phyloP scores from a whole-genome alignment of 768 basidiomycete species.

The Termitomyces eurrhizus region DNA sequence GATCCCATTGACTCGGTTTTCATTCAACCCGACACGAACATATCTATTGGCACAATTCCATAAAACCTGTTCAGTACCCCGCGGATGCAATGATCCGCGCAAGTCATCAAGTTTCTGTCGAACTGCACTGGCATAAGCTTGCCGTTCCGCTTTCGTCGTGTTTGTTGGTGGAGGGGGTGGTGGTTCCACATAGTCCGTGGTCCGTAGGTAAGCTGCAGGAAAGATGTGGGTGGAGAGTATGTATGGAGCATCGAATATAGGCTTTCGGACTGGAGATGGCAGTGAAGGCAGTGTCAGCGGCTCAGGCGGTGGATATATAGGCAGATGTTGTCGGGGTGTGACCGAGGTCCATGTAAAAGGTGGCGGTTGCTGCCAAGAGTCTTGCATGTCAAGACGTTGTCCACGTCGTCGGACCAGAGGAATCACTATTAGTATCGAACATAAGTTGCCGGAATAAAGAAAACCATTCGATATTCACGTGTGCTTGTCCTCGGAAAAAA shows the following conservation, averaged over 20 bases:
- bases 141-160: slow-evolving; percentile 34
- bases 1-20: slow-evolving; percentile 35
- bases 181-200: slow-evolving; percentile 35
- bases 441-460: not conserved
- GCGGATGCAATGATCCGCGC: slow-evolving; percentile 28
- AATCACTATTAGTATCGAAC: not conserved
- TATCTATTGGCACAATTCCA: slow-evolving; percentile 78
- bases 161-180: slow-evolving; percentile 27
- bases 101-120: slow-evolving; percentile 24
- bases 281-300: slow-evolving; percentile 30
- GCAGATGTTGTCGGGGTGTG: slow-evolving; percentile 23
- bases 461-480: not conserved
- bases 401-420: not conserved
- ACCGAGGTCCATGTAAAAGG: slow-evolving; percentile 25
- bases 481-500: not conserved
- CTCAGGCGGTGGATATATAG: slow-evolving; percentile 36
- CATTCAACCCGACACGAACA: slow-evolving; percentile 33
- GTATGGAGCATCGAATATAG: slow-evolving; percentile 32
- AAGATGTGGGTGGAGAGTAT: slow-evolving; percentile 51
- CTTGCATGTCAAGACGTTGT: slow-evolving; percentile 1
- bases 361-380: slow-evolving; percentile 19
- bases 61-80: slow-evolving; percentile 40
- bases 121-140: slow-evolving; percentile 20
- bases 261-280: slow-evolving; percentile 35
- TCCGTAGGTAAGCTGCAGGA: slow-evolving; percentile 50